Conservation (phyloP, 208 protist genomes). For the Leishmania mexicana region DNA sequence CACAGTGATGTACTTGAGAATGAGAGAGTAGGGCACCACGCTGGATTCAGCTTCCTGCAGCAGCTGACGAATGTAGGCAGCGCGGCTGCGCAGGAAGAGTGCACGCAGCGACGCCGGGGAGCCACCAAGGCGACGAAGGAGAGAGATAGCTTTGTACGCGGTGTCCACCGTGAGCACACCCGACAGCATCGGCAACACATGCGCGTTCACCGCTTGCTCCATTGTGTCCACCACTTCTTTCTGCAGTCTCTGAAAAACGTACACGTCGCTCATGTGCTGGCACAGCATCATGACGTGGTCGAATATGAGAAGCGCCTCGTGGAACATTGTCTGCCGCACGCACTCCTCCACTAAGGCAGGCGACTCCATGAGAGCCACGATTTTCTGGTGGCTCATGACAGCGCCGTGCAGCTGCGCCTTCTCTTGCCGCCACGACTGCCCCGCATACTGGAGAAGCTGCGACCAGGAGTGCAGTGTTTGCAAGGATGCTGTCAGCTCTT, state of each 20-base stretch:
- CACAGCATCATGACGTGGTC: slow-evolving; percentile 62
- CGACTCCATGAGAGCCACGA: slow-evolving; percentile 75
- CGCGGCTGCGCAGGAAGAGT: slow-evolving; percentile 63
- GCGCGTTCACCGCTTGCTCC: slow-evolving; percentile 34
- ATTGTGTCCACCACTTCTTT: slow-evolving; percentile 37
- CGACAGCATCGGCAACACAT: slow-evolving; percentile 69
- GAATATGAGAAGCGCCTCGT: slow-evolving; percentile 75
- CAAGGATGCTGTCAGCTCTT: slow-evolving; percentile 50
- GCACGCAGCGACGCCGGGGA: slow-evolving; percentile 31
- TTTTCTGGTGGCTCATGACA: slow-evolving; percentile 58
- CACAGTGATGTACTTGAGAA: slow-evolving; percentile 60
- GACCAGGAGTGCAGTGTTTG: slow-evolving; percentile 54
- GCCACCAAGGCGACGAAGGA: slow-evolving; percentile 60
- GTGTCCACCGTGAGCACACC: slow-evolving; percentile 62
- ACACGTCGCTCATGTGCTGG: slow-evolving; percentile 38
- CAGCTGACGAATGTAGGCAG: slow-evolving; percentile 44
- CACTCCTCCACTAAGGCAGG: slow-evolving; percentile 70
- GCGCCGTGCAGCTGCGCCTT: slow-evolving; percentile 52
- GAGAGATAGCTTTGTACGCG: slow-evolving; percentile 67
- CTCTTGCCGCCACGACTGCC: slow-evolving; percentile 67
- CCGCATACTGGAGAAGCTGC: slow-evolving; percentile 42
- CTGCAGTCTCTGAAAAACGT: slow-evolving; percentile 37
- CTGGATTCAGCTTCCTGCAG: slow-evolving; percentile 49
- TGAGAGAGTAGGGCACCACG: slow-evolving; percentile 55
- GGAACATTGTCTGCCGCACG: slow-evolving; percentile 75